phyloP scores from a whole-genome alignment of 331 rosid genomes.

The Malus hybrid region DNA sequence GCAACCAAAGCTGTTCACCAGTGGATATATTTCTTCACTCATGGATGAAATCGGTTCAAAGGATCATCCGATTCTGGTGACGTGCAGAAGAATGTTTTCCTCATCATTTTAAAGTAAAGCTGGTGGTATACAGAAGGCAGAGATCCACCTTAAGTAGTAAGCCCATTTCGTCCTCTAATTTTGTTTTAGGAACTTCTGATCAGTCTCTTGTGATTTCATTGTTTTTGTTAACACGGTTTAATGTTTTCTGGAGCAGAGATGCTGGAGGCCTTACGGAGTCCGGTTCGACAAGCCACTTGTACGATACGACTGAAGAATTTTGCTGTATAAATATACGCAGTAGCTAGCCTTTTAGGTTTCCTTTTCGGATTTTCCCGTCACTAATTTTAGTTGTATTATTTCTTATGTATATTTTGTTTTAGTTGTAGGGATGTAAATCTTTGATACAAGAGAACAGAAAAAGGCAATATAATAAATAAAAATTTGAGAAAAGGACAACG shows the following conservation, averaged over 20 bases:
- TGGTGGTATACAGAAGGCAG: slow-evolving; percentile 9
- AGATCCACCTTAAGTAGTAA: slow-evolving; percentile 22
- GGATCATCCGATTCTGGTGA: slow-evolving; percentile 8
- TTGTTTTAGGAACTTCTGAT: background rate
- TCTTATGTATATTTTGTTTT: slow-evolving; percentile 5
- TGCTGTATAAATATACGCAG: slow-evolving; percentile 22
- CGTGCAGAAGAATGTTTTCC: background rate
- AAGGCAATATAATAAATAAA: background rate
- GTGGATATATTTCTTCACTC: slow-evolving; percentile 9
- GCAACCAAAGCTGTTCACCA: slow-evolving; percentile 8
- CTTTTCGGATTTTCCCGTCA: slow-evolving; percentile 5
- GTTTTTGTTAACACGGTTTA: background rate
- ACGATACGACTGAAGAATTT: slow-evolving; percentile 2
- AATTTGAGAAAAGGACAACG: background rate
- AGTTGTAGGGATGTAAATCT: slow-evolving; percentile 12
- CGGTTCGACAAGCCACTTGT: slow-evolving; percentile 15
- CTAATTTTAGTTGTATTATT: background rate
- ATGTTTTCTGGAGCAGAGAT: slow-evolving; percentile 24
- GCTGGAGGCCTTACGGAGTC: slow-evolving; percentile 14
- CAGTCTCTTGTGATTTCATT: background rate
- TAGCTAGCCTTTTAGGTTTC: slow-evolving; percentile 13
- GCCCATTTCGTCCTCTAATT: slow-evolving; percentile 1
- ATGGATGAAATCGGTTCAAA: slow-evolving; percentile 4
- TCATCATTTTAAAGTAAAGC: background rate
- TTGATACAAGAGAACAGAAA: background rate